Base-by-base conservation (phyloP, 2,329 filamentous ascomycete species). In the Sporothrix luriei region DNA sequence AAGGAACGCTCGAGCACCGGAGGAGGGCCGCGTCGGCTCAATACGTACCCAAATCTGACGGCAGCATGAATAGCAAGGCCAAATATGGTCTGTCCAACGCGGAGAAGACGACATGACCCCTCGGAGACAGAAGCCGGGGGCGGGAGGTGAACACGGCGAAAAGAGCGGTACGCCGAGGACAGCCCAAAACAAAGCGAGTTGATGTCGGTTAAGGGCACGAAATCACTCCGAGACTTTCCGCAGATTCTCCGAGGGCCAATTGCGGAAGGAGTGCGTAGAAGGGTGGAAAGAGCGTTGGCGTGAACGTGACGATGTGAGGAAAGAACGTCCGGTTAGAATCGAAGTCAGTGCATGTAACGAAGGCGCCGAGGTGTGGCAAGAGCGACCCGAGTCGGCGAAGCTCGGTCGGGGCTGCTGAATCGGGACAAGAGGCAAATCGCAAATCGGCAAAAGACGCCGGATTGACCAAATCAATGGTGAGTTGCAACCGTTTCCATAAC, bases 21-120 rank as follows among this genome's bases (percentile, higher is more conserved):
- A 48, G 24, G 33, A 54, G 24, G 33, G 43, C 19, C 13, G 13
- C n/a, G 9, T 24, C 16, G 33, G 26, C 13, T 46, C 33, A 16
- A 16, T 11, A 74, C 76, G 26, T 73, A 77, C 78, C 78, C 77
- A 78, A 40, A 78, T 70, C 59, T 75, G 48, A 55, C 68, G 72
- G 70, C 78, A 79, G 72, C 78, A 78, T 26, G 75, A 75, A 66
- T 76, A 78, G 69, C 77, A 79, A 19, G 77, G 78, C 76, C 75
- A 75, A 21, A 74, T 21, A 57, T 54, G 70, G 52, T 54, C 46
- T 40, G 38, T 48, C 72, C 72, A 71, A 49, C 64, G 43, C 14
- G 70, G 65, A 21, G 71, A 55, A 64, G 69, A 69, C 62, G 62
- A 61, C 69, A 71, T 71, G 62, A 52, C 57, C 64, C 49, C 21